Evolutionary conservation across 1,139 yeast genomes (phyloP).

Genomic region (Suhomyces ambrosiae): DNA sequence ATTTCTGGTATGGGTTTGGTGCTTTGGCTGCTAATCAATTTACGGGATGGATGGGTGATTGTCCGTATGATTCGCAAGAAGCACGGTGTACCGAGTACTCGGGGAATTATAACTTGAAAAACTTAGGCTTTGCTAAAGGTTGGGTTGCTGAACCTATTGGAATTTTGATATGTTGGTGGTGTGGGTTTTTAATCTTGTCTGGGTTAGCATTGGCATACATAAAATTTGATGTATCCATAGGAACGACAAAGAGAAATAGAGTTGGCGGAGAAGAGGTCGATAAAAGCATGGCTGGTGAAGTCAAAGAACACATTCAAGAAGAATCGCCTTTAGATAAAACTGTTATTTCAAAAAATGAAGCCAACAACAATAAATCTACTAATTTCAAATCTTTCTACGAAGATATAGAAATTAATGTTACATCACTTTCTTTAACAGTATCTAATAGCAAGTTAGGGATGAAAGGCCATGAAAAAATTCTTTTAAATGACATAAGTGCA

Average conservation of each 20-base stretch:
- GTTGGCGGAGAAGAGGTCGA: slow-evolving; percentile 34
- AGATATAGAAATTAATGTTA: slow-evolving; percentile 19
- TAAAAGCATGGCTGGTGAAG: slow-evolving; percentile 10
- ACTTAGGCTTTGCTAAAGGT: slow-evolving; percentile 60
- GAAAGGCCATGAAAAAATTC: slow-evolving; percentile 8
- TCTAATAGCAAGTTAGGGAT: slow-evolving; percentile 8
- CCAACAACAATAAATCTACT: no score
- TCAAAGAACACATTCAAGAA: no score
- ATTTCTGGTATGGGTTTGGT: slow-evolving; percentile 79
- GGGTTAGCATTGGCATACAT: slow-evolving; percentile 46
- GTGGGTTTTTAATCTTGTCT: slow-evolving; percentile 57
- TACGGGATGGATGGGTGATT: slow-evolving; percentile 59
- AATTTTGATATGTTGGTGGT: slow-evolving; percentile 58
- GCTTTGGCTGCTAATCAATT: slow-evolving; percentile 68
- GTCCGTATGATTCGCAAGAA: slow-evolving; percentile 41
- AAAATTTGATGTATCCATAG: slow-evolving; percentile 57
- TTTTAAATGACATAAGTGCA: slow-evolving; percentile 22
- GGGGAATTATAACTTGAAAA: slow-evolving; percentile 55
- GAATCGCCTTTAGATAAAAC: no score
- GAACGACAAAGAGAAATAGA: slow-evolving; percentile 41
- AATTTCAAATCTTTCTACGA: no score
- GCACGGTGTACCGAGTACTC: slow-evolving; percentile 42
- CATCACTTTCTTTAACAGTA: slow-evolving; percentile 19
- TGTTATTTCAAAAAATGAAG: no score
- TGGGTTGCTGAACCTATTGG: slow-evolving; percentile 74